phyloP scores from a whole-genome alignment of 148 eudicot genomes.

The Silene conica region DNA sequence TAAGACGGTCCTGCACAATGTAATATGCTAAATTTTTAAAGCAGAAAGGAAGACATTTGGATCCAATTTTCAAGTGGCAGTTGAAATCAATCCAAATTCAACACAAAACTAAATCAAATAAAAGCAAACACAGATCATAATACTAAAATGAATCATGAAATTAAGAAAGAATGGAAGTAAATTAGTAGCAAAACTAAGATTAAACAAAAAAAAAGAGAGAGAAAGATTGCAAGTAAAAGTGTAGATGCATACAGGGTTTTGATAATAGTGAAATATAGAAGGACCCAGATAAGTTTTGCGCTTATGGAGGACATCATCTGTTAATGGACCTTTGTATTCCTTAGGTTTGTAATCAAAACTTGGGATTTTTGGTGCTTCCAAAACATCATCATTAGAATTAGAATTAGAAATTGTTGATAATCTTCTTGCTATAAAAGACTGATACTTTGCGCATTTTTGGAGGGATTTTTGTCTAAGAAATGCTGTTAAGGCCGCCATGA shows the following conservation, averaged over 20 bases:
- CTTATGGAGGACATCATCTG: conserved; percentile 67
- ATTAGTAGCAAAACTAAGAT: too few species aligned
- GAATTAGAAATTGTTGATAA: not conserved
- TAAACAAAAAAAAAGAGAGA: not conserved
- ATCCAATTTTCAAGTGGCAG: too few species aligned
- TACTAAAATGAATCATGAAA: too few species aligned
- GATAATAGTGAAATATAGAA: conserved; percentile 78
- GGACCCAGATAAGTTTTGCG: conserved; percentile 82
- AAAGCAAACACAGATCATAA: not conserved
- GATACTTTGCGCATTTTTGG: conserved; percentile 13
- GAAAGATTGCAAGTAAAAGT: not conserved
- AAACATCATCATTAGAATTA: not conserved
- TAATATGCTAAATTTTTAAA: too few species aligned
- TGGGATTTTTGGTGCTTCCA: conserved; percentile 61
- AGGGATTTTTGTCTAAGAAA: conserved; percentile 9
- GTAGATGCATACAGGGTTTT: conserved; percentile 60
- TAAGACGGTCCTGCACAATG: too few species aligned
- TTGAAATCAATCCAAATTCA: not conserved
- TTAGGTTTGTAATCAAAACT: conserved; percentile 62
- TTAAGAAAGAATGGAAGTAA: too few species aligned
- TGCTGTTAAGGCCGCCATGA: conserved; percentile 16
- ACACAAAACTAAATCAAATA: not conserved
- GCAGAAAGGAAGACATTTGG: too few species aligned
- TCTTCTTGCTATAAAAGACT: not conserved
- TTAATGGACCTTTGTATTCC: conserved; percentile 62